Base-by-base conservation (phyloP, 2,329 filamentous ascomycete genomes). In the Salinomyces thailandicus region DNA sequence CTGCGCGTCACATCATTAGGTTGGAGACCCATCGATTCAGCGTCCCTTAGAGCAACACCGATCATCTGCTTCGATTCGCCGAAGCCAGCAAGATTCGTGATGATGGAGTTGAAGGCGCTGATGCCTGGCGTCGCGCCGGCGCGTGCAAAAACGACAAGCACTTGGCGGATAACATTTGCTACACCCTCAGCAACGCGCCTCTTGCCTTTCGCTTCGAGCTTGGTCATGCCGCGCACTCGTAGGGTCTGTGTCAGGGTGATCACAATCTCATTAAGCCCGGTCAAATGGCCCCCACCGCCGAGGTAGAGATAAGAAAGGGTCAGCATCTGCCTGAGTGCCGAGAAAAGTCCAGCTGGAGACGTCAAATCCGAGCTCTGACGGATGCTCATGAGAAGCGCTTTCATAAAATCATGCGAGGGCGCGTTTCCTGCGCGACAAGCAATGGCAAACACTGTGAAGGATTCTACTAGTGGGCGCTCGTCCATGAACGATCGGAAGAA, bases 391-490 rank as follows among this genome's bases (percentile, higher is more conserved):
- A 67, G 35, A 2, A 66, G 35, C 7, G 8, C 14, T 15, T 43
- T 44, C 7, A 56, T 59, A 4, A 63, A 48, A 18, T 49, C 47
- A 8, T 47, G 45, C 22, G 51, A 59, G 18, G 62, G 38, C n/a
- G 45, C 36, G 9, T 55, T 52, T 2, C 68, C 68, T 18, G 62
- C 57, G 15, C 66, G 64, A 41, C 66, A 71, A 5, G 65, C 64
- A 36, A 72, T 52, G 17, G 67, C 57, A 42, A 66, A 69, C 4
- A 65, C 55, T 2, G 63, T 61, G 43, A 68, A 71, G 2, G 56
- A 62, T 49, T 73, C 69, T 1, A 54, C 39, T 1, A 67, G 15
- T 3, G 68, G 66, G 26, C 69, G 56, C 31, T 69, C 58, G 15
- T 53, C 50, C 26, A 69, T 54, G 44, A 71, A 66, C 1, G 65